These are phyloP conservation scores for Oryza rufipogon DNA, from an alignment of 176 grass and related monocot species.

Conservation along the genomic window DNA sequence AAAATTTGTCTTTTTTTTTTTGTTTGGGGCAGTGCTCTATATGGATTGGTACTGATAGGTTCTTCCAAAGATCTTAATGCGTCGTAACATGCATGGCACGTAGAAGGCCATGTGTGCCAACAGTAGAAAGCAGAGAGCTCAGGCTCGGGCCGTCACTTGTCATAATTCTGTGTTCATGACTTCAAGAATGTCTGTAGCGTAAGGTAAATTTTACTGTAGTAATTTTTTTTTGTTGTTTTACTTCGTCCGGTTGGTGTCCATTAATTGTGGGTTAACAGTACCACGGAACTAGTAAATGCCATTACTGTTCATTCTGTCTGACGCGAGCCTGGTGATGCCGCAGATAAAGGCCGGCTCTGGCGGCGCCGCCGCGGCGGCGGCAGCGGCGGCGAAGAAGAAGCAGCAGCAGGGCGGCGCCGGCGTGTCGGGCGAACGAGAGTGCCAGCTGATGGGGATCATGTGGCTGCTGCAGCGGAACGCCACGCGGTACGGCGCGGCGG, in stretches of 20 bases:
- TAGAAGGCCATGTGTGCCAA: conserved; percentile 18
- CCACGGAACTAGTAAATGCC: not conserved
- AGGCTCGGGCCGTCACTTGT: not conserved
- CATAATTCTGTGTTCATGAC: not conserved
- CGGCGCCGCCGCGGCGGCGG: not conserved
- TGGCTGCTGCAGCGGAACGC: conserved; percentile 85
- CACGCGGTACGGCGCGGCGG: conserved; percentile 65
- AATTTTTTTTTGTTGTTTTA: not conserved
- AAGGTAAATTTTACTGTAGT: not conserved
- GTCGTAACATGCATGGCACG: conserved; percentile 1
- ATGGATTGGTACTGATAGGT: not conserved
- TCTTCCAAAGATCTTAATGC: not conserved
- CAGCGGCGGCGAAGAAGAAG: too few species aligned
- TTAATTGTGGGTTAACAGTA: not conserved
- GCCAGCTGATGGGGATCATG: conserved; percentile 89
- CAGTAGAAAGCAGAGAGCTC: not conserved
- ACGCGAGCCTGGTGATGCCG: not conserved
- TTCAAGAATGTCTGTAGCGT: not conserved
- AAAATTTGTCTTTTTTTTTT: not conserved
- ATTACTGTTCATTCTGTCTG: not conserved
- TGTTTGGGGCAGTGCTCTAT: not conserved
- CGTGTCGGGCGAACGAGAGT: conserved; percentile 57
- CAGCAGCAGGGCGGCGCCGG: conserved; percentile 20
- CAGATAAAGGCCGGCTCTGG: conserved; percentile 33
- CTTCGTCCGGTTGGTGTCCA: not conserved